phyloP scores from a whole-genome alignment of 768 basidiomycete species.

The Tylopilus intermedius region DNA sequence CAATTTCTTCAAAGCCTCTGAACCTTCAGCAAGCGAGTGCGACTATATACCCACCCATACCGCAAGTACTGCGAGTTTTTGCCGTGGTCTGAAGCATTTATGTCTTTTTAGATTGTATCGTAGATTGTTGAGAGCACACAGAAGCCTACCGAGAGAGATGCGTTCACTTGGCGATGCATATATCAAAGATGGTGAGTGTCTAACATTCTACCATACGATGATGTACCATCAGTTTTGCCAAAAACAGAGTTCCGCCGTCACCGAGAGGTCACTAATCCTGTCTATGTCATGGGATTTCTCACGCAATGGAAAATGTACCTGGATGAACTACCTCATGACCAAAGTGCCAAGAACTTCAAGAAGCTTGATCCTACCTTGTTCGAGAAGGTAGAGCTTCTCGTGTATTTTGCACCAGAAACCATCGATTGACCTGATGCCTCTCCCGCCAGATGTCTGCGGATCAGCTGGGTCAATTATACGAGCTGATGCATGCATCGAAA shows the following conservation, averaged over 20 bases:
- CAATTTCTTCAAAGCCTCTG: conserved; percentile 51
- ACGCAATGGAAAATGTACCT: conserved; percentile 95
- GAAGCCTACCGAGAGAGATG: conserved; percentile 69
- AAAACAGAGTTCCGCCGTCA: conserved; percentile 84
- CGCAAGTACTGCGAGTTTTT: conserved; percentile 42
- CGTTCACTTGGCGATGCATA: conserved; percentile 81
- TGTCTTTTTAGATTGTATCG: conserved; percentile 62
- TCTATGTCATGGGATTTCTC: conserved; percentile 91
- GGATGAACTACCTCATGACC: conserved; percentile 55
- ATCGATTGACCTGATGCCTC: neutral
- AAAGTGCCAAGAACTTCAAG: conserved; percentile 45
- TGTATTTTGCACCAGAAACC: conserved; percentile 5
- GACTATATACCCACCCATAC: conserved; percentile 74
- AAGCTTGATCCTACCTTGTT: conserved; percentile 65
- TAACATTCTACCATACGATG: neutral
- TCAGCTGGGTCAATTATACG: conserved; percentile 90
- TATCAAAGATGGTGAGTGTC: conserved; percentile 63
- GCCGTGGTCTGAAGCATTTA: neutral
- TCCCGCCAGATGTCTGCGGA: conserved; percentile 72
- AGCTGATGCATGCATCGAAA: conserved; percentile 88
- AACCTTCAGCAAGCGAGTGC: conserved; percentile 60
- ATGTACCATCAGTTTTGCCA: neutral
- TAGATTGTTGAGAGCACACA: conserved; percentile 74
- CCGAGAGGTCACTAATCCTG: conserved; percentile 71
- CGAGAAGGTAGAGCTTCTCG: conserved; percentile 55